Conservation (phyloP, 2,329 filamentous ascomycete species). For the Pyrenophora tritici-repentis region DNA sequence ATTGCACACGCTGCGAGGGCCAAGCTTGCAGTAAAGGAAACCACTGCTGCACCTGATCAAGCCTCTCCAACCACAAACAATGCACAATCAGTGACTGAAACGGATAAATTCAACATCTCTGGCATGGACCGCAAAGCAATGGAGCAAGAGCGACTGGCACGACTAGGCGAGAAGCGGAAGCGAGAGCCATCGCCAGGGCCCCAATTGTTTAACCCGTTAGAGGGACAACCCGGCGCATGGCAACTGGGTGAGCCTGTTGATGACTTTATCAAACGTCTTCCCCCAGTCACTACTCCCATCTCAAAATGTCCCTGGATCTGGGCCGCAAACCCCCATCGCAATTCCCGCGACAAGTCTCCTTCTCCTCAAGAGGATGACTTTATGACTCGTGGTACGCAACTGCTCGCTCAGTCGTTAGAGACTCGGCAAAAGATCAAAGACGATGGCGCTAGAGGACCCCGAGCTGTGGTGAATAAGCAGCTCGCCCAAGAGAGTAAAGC, state of each 20-base stretch:
- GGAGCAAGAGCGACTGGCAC: slow-evolving; percentile 19
- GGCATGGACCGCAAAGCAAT: slow-evolving; percentile 17
- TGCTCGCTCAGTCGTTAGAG: slow-evolving; percentile 57
- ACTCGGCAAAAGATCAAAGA: slow-evolving; percentile 57
- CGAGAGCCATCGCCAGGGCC: slow-evolving; percentile 11
- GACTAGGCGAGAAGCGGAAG: slow-evolving; percentile 16
- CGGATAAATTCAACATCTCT: slow-evolving; percentile 8
- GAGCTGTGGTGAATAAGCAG: slow-evolving; percentile 45
- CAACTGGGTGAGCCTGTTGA: slow-evolving; percentile 67
- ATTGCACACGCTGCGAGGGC: slow-evolving; percentile 18
- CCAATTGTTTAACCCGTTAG: slow-evolving; percentile 59
- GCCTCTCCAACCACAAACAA: neutral
- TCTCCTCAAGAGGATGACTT: slow-evolving; percentile 56
- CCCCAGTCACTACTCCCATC: slow-evolving; percentile 61
- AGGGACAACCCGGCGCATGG: slow-evolving; percentile 60
- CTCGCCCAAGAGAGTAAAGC: slow-evolving; percentile 50
- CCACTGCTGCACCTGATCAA: no score
- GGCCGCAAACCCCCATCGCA: slow-evolving; percentile 66
- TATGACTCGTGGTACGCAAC: slow-evolving; percentile 58
- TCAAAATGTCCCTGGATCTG: slow-evolving; percentile 70
- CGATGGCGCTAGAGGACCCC: slow-evolving; percentile 56
- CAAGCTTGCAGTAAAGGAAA: neutral
- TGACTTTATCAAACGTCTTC: slow-evolving; percentile 70
- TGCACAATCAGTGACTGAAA: slow-evolving; percentile 2
- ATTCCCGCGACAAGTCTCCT: slow-evolving; percentile 39